Conservation (phyloP, 2,329 filamentous ascomycete genomes). For the Fonsecaea erecta region DNA sequence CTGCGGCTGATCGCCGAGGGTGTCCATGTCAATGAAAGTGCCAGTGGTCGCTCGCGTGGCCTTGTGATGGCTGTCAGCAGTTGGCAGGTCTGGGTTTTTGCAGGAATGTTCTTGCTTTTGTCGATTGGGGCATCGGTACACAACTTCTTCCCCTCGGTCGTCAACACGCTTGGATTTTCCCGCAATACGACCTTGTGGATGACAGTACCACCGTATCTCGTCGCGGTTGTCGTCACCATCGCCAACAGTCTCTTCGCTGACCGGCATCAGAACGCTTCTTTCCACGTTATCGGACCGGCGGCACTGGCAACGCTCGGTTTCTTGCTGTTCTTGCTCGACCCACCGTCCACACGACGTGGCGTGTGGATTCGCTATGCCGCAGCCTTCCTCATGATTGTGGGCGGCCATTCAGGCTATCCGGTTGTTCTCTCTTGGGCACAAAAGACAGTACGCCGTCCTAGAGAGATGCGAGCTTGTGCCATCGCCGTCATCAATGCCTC, state of each 20-base stretch:
- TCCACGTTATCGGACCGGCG: slow-evolving; percentile 65
- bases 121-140: slow-evolving; percentile 62
- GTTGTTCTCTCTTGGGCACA: slow-evolving; percentile 51
- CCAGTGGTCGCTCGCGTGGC: slow-evolving; percentile 41
- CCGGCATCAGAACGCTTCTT: slow-evolving; percentile 70
- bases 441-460: slow-evolving; percentile 48
- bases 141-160: slow-evolving; percentile 73
- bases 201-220: slow-evolving; percentile 56
- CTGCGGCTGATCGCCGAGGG: slow-evolving; percentile 26
- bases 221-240: slow-evolving; percentile 59
- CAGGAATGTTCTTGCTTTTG: slow-evolving; percentile 15
- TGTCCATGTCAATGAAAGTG: slow-evolving; percentile 20
- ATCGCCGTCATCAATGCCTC: slow-evolving; percentile 51
- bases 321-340: slow-evolving; percentile 36
- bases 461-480: slow-evolving; percentile 51
- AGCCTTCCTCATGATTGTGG: slow-evolving; percentile 43
- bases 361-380: slow-evolving; percentile 42
- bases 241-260: slow-evolving; percentile 69
- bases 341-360: slow-evolving; percentile 23
- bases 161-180: slow-evolving; percentile 66
- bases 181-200: slow-evolving; percentile 65
- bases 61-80: slow-evolving; percentile 33
- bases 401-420: slow-evolving; percentile 46
- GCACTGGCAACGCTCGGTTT: slow-evolving; percentile 41
- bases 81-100: slow-evolving; percentile 49